Evolutionary conservation across 352 stramenopile species (phyloP), one percentile per base, ranked within the genome.

Genomic region (Lagenidium sp.): DNA sequence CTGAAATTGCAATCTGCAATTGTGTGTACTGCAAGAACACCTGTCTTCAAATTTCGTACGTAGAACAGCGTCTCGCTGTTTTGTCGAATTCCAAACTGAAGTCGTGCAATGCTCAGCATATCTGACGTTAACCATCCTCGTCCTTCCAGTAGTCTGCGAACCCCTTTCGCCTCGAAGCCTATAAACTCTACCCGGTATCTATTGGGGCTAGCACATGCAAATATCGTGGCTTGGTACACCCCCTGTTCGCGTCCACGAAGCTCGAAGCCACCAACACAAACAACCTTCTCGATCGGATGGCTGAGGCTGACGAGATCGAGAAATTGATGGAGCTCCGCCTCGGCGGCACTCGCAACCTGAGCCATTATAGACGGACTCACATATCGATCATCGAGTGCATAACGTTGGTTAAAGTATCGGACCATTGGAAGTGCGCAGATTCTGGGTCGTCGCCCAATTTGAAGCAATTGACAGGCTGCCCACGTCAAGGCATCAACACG

Each of bases 91-190:
- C 47, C 31, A n/a, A 42, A 54, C 1, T 23, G 32, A 10, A 21
- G 32, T 18, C 41, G 23, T 16, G 38, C 4, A n/a, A 54, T 47
- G 24, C 30, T 28, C 13, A 54, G 21, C n/a, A 41, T 18, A 32
- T 54, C 47, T 3, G 34, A 22, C 2, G 47, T 54, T 5, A 54
- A 25, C 47, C 47, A 54, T 8, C 13, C 47, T 19, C 47, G 47
- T 19, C n/a, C 23, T 7, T 16, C n/a, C 11, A 34, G 31, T 1
- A 54, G 32, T 3, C 24, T 12, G 4, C 22, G 13, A 19, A 54
- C 24, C 11, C 31, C 32, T 22, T 16, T 30, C 4, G 39, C 38
- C 6, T 40, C 34, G 11, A 43, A 22, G 8, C 47, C 47, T 13
- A 47, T 20, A 20, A 54, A 54, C 23, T 47, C 47, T 7, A 25